Evolutionary conservation across 352 stramenopile species (phyloP).

Genomic region (Phytopythium vexans): DNA sequence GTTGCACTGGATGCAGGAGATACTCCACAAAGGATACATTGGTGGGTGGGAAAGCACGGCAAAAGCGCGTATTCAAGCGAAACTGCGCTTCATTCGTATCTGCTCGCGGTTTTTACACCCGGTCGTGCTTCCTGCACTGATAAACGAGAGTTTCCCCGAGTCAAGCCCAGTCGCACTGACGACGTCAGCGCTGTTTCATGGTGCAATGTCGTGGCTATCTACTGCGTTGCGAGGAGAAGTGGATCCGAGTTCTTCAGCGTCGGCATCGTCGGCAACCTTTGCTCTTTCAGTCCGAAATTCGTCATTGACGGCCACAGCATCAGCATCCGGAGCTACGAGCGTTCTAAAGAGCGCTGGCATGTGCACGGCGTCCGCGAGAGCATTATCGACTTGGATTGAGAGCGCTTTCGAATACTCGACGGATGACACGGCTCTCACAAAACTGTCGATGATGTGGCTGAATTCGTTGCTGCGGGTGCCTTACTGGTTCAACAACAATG

Average conservation of each 20-base stretch:
- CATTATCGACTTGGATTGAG: constrained; percentile 51
- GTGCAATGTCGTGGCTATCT: constrained; percentile 59
- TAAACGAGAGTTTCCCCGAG: constrained; percentile 56
- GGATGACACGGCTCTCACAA: constrained; percentile 25
- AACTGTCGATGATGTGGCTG: constrained; percentile 58
- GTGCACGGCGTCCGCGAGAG: constrained; percentile 49
- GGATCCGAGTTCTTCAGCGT: constrained; percentile 26
- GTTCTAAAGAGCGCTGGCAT: constrained; percentile 34
- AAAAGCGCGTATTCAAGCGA: constrained; percentile 58
- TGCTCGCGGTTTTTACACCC: constrained; percentile 70
- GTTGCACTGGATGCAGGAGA: constrained; percentile 59
- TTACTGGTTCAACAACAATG: constrained; percentile 76
- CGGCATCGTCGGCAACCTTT: constrained; percentile 31
- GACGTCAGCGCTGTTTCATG: constrained; percentile 53
- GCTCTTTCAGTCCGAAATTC: constrained; percentile 48
- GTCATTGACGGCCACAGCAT: constrained; percentile 32
- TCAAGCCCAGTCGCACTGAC: constrained; percentile 42
- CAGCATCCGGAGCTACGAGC: constrained; percentile 39
- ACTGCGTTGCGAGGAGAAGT: constrained; percentile 38
- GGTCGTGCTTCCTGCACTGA: constrained; percentile 53
- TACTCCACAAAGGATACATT: constrained; percentile 81
- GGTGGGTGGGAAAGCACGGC: constrained; percentile 70
- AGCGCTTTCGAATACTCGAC: constrained; percentile 61
- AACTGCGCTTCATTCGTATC: constrained; percentile 72
- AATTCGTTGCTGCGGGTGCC: constrained; percentile 64